A percentile compares a stretch with the other conserved stretches of the same genome.
These are phyloP conservation scores for Aspergillus sp. DNA, from an alignment of 2,329 filamentous ascomycete species.

Conservation along the genomic window DNA sequence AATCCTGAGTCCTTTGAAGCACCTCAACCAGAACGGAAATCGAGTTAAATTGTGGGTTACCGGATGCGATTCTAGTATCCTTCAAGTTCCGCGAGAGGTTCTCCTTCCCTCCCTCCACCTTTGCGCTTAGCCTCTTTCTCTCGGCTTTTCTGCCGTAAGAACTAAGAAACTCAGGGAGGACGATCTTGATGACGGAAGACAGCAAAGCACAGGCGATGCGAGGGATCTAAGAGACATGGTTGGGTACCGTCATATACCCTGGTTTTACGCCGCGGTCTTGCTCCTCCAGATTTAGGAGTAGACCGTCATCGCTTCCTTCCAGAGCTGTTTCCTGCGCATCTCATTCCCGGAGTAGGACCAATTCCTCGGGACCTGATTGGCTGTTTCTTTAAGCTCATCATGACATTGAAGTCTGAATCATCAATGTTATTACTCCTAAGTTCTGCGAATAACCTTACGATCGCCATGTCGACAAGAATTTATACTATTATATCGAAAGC, in stretches of 20 bases:
- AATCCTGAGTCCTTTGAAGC: constrained; percentile 13
- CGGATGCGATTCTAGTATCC: not conserved
- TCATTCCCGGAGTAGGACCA: not conserved
- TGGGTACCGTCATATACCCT: constrained; percentile 9
- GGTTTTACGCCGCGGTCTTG: constrained; percentile 1
- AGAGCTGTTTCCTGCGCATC: not conserved
- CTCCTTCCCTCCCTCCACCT: constrained; percentile 5
- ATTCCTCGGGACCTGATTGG: not conserved
- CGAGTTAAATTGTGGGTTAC: constrained; percentile 9
- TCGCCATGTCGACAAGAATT: not conserved
- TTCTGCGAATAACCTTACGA: not conserved
- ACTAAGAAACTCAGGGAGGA: not conserved
- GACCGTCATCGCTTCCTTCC: not conserved
- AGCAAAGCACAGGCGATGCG: constrained; percentile 1
- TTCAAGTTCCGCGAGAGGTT: not conserved
- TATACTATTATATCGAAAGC: not conserved
- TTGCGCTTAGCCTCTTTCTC: constrained; percentile 12
- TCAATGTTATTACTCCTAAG: not conserved
- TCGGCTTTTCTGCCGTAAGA: constrained; percentile 8
- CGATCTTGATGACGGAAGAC: constrained; percentile 4
- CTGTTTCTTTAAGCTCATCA: not conserved
- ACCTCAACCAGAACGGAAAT: constrained; percentile 21
- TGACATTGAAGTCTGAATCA: not conserved
- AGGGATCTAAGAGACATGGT: not conserved
- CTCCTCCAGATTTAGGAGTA: not conserved